Evolutionary conservation across 768 basidiomycete species (phyloP), one percentile per base, ranked within the genome.

Genomic region (Leccinum longicurvipes): DNA sequence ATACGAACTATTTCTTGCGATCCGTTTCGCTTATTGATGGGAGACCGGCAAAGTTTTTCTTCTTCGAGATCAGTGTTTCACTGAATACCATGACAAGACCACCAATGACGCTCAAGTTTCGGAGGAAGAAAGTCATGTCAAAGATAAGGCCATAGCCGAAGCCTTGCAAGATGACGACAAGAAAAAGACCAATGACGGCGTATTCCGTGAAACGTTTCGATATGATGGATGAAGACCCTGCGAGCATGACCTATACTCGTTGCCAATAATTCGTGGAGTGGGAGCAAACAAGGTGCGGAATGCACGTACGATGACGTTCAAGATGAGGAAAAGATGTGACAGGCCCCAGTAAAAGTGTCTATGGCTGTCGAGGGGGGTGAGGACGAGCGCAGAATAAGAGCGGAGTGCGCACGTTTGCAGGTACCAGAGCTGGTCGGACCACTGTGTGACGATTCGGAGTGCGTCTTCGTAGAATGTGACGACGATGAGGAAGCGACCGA

Each of bases 141-240:
- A 99, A 99, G 67, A 99, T 96, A 71, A 99, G 90, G 31, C 97
- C 97, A 67, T 99, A 99, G 63, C 97, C 97, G 63, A 99, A 90
- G 45, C 96, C 96, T 75, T 99, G 97, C 45, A 94, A 84, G 64
- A 98, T 74, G 54, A 99, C 95, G 49, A 98, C 97, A 49, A 77
- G 79, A 52, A 98, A 81, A 46, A 99, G 88, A 63, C 93, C 94
- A 46, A 85, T 85, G 60, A 96, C 91, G 14, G 95, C 88, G 69
- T 84, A 87, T 77, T 96, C 93, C 1, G 93, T 89, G 75, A 88
- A 83, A 52, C 85, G 84, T 73, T 93, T 95, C 57, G 83, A 77
- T 67, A 99, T 93, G 66, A 98, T 84, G 19, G 91, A 86, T 23
- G 82, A 80, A 23, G 97, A 97, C 54, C 83, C 93, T 56, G 76